A percentile compares a stretch with the other conserved stretches of the same genome.
Conservation (phyloP, 257 asterid genomes). For the Solanum chilense region DNA sequence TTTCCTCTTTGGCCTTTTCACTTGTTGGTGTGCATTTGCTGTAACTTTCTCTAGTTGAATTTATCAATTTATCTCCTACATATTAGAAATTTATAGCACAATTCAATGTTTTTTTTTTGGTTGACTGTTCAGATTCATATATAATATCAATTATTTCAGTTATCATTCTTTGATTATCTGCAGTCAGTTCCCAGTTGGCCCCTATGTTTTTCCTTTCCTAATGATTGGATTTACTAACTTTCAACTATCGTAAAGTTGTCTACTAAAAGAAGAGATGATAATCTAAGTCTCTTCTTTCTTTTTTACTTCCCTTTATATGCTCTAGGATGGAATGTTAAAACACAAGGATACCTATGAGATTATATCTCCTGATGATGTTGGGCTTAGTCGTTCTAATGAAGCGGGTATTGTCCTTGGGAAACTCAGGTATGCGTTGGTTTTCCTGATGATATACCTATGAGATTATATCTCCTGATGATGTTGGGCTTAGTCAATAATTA, state of each 20-base stretch:
- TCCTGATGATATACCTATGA: no score
- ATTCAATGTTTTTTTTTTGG: neutral
- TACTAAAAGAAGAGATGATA: neutral
- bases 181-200: neutral
- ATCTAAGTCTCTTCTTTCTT: neutral
- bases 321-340: constrained; percentile 95
- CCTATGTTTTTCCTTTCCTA: neutral
- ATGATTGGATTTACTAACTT: neutral
- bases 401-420: constrained; percentile 96
- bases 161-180: neutral
- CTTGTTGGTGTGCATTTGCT: neutral
- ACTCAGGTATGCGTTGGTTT: constrained; percentile 56
- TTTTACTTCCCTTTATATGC: neutral
- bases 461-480: no score
- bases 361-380: constrained; percentile 90
- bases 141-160: neutral
- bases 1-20: neutral
- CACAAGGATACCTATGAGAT: constrained; percentile 85
- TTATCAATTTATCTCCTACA: neutral
- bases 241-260: neutral
- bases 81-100: neutral
- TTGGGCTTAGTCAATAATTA: neutral
- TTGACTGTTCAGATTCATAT: neutral
- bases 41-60: neutral
- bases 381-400: constrained; percentile 73